phyloP scores from a whole-genome alignment of 257 asterid species.

The Solanum pennellii region DNA sequence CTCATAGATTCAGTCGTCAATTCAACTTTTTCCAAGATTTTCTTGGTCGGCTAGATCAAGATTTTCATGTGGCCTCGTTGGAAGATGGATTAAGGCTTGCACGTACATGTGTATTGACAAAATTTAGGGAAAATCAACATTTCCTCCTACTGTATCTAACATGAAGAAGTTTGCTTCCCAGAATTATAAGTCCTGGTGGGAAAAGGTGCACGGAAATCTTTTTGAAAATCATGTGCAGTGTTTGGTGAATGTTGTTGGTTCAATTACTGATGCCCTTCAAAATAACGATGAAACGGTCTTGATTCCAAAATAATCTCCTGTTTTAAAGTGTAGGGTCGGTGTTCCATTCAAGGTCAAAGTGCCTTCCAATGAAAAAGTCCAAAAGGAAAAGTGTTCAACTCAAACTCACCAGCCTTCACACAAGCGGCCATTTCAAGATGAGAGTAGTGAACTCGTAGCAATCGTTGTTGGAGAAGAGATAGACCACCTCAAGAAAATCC shows the following conservation, averaged over 20 bases:
- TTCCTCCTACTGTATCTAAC: not conserved
- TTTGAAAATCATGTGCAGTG: not conserved
- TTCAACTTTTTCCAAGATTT: too few species aligned
- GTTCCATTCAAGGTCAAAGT: too few species aligned
- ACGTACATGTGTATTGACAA: too few species aligned
- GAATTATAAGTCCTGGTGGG: not conserved
- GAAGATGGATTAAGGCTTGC: too few species aligned
- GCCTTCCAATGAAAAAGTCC: too few species aligned
- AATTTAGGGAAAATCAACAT: not conserved
- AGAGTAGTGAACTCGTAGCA: too few species aligned
- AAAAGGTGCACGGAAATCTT: not conserved
- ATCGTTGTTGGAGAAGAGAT: too few species aligned
- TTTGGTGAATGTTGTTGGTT: not conserved
- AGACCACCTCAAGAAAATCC: too few species aligned
- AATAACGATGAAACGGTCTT: too few species aligned
- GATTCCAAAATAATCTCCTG: not conserved
- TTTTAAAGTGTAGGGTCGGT: not conserved
- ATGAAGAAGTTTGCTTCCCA: not conserved
- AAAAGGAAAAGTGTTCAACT: too few species aligned
- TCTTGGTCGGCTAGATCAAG: not conserved
- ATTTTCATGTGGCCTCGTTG: not conserved
- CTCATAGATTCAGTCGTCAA: not conserved
- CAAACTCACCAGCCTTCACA: too few species aligned
- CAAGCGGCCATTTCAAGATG: too few species aligned
- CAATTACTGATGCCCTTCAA: not conserved